Percentiles rank a stretch among this genome's conserved stretches.
phyloP scores from a whole-genome alignment of 2,329 filamentous ascomycete genomes.

The Xylariaceae sp. region DNA sequence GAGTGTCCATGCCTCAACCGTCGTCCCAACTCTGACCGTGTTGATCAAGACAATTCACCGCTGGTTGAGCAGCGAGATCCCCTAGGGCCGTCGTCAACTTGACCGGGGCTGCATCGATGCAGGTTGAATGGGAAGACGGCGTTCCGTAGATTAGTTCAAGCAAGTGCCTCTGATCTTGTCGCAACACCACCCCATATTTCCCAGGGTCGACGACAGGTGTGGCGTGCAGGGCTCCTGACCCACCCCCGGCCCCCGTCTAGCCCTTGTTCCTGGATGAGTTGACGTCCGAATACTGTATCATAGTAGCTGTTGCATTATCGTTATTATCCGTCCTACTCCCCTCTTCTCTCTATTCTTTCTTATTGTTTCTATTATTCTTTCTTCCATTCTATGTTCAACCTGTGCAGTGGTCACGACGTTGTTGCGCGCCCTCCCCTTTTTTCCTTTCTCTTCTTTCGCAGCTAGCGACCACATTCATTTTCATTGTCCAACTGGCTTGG shows the following conservation, averaged over 20 bases:
- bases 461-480: slow-evolving; percentile 40
- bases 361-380: slow-evolving; percentile 38
- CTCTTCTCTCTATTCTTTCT: slow-evolving; percentile 26
- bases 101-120: slow-evolving; percentile 24
- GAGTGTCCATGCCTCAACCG: slow-evolving; percentile 5
- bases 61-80: slow-evolving; percentile 3
- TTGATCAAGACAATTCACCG: background rate
- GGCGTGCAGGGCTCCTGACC: slow-evolving; percentile 41
- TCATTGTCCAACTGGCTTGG: slow-evolving; percentile 53
- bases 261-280: slow-evolving; percentile 35
- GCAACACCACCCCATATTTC: slow-evolving; percentile 32
- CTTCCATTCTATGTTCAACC: slow-evolving; percentile 30
- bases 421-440: slow-evolving; percentile 35
- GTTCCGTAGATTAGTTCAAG: slow-evolving; percentile 29
- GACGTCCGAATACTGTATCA: slow-evolving; percentile 33
- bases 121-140: slow-evolving; percentile 27
- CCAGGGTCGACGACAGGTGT: slow-evolving; percentile 26
- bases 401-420: slow-evolving; percentile 30
- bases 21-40: background rate
- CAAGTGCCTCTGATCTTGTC: slow-evolving; percentile 34
- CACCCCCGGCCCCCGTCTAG: slow-evolving; percentile 30
- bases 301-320: slow-evolving; percentile 35
- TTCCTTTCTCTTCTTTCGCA: slow-evolving; percentile 38
- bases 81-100: slow-evolving; percentile 12
- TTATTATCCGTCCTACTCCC: slow-evolving; percentile 34